Evolutionary conservation across 345 rosid species (phyloP), one percentile per base, ranked within the genome.

Genomic region (Citrus hindsii): DNA sequence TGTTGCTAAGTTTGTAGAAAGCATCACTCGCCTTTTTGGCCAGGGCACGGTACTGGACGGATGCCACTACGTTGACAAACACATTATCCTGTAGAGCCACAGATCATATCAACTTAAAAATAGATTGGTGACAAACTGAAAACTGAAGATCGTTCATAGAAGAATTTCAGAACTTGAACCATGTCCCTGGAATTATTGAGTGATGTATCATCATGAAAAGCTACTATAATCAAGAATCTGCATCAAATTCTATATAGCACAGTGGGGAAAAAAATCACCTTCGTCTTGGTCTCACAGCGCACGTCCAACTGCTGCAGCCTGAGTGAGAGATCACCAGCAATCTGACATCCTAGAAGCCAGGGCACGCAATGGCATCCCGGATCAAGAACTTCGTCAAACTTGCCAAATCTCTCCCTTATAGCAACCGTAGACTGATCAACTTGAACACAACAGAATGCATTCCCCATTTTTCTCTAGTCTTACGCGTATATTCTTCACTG

Each of bases 301-400:
- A 82, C 87, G 37, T 85, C 85, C 66, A 82, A 33, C 63, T 82
- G 84, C 75, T 82, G 84, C 56, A 82, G n/a, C 74, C 84, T 75
- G 27, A 77, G 53, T 12, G 84, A 77, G 76, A 90, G 91, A 60
- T 81, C 77, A 27, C 92, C 92, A 53, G 90, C 88, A 48, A 90
- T 72, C 79, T 76, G 90, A 56, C 82, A 69, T 69, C 94, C 94
- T 18, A 89, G 62, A 71, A 75, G 87, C 94, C 92, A 90, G 3
- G 92, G 94, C 59, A 90, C 71, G 46, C 83, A 90, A 71, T 89
- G 91, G 73, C 92, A 90, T 69, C 94, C 94, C 32, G 94, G 94
- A 59, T 89, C 83, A 46, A 87, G 91, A 12, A 90, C 88, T 3
- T 86, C 83, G 24, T 87, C 91, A 40, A 86, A 90, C 78, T 83